Evolutionary conservation across 306 rosid species (phyloP), one percentile per base, ranked within the genome.

Genomic region (Boehmeria nivea): DNA sequence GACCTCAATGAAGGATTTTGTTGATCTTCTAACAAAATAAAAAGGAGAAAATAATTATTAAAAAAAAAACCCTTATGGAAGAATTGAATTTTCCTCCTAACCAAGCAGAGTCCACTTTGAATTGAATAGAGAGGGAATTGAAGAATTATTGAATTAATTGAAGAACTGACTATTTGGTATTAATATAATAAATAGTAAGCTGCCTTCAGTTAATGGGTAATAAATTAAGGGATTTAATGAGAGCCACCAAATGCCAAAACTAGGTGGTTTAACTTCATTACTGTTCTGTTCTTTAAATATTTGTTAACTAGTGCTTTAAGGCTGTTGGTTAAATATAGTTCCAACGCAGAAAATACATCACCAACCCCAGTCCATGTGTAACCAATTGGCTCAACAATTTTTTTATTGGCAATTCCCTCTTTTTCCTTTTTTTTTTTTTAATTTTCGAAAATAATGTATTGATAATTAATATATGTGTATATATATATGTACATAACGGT

Each of bases 161-260:
- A 66, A 43, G 27, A 59, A 70, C 61, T 62, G 77, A 48, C 51
- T 26, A 19, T 70, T 39, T 50, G 68, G 73, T 57, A 55, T 40
- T 14, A 25, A 25, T 62, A 48, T 6, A 67, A 53, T 73, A 70
- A 66, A 62, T 73, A 46, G 8, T 22, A 69, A 73, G 72, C 63
- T 33, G 74, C 59, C 47, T 52, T 57, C 60, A 73, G 65, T 69
- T 55, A 21, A 69, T 61, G 65, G 11, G 54, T 51, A 58, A 57
- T 78, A 55, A 59, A 22, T 49, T 38, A 22, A 37, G 34, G 39
- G 43, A 66, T 66, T 73, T 8, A 43, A 73, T 42, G 79, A 62
- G 66, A 67, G 69, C 66, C 72, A 73, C 69, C 76, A 59, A 64
- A 53, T 16, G 74, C 62, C 64, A 61, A 50, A 64, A 69, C 57